Base-by-base conservation (phyloP, 2,329 filamentous ascomycete genomes). In the Fonsecaea pugnacius region DNA sequence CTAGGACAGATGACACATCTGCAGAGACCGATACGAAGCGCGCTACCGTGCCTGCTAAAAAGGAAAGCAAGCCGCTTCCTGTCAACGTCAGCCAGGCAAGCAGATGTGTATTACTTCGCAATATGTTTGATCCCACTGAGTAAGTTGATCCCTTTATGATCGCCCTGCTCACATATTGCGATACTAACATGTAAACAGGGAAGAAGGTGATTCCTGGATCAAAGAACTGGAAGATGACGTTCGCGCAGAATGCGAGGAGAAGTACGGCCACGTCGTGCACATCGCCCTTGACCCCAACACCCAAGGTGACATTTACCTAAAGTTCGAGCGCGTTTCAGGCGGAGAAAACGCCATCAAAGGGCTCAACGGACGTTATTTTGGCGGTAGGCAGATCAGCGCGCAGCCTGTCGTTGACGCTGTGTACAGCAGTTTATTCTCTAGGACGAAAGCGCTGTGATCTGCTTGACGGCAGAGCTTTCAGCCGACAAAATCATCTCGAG, bases 331-430 rank as follows among this genome's bases (percentile, higher is more conserved):
- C 74, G 91, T 98, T 68, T 88, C 93, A 77, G 94, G 94, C 72
- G 94, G 94, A 76, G 92, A 97, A 80, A 98, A 97, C 76, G 95
- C 95, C 73, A 96, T 98, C 80, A 96, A 96, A 78, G 95, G 95
- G 75, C 87, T 99, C 68, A 98, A 99, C 78, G 95, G 95, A 75
- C 89, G 95, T 76, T 96, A 91, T 79, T 99, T 99, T 79, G 95
- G 92, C 75, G 91, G 91, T 74, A 87, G 89, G 74, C 92, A 91
- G 83, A 96, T 99, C 78, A 94, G 91, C 76, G 95, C 94, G 73
- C 90, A 92, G 70, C 95, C 93, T 78, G 92, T 99, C 80, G 94
- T 98, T 78, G 95, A 99, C 80, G 94, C 94, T 75, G 92, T 99
- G 81, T 99, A 98, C 87, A 95, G 91, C 87, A 96, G 91, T 85